These are phyloP conservation scores for Ceriops tagal DNA, from an alignment of 345 rosid genomes.

Conservation along the genomic window DNA sequence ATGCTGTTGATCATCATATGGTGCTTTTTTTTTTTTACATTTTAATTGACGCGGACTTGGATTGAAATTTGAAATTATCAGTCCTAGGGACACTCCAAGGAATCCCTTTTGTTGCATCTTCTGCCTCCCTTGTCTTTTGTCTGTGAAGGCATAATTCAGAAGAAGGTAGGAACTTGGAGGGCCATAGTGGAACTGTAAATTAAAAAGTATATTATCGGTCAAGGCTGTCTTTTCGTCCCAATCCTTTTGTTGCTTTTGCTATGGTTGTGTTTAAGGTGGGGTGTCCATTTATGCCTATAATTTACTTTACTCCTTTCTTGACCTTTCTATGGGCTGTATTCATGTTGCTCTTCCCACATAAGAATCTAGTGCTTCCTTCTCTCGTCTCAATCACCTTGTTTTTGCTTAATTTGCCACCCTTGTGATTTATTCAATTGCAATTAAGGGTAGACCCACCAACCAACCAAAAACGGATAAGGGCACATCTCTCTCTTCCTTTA, in stretches of 20 bases:
- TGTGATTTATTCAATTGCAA: not conserved
- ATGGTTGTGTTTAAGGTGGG: not conserved
- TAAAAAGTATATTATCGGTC: constrained; percentile 15
- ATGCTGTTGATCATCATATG: constrained; percentile 16
- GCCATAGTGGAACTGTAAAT: constrained; percentile 36
- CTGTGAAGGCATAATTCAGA: not conserved
- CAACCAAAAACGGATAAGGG: not conserved
- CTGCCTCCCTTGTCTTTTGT: constrained; percentile 5
- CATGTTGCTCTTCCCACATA: constrained; percentile 4
- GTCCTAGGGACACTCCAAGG: no score
- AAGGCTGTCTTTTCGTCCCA: constrained; percentile 21
- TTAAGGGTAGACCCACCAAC: not conserved
- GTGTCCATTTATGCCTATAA: constrained; percentile 11
- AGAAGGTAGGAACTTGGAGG: constrained; percentile 9
- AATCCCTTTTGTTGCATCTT: not conserved
- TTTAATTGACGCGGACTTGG: no score
- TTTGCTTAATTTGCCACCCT: not conserved
- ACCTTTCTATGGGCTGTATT: not conserved
- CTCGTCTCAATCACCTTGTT: not conserved
- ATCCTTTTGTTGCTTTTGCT: constrained; percentile 13
- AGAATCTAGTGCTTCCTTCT: not conserved
- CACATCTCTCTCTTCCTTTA: no score
- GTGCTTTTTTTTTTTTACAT: not conserved
- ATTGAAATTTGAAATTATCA: no score
- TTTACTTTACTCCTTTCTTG: not conserved